Evolutionary conservation across 2,329 filamentous ascomycete genomes (phyloP), one percentile per base, ranked within the genome.

Genomic region (Epichloe gansuensis): DNA sequence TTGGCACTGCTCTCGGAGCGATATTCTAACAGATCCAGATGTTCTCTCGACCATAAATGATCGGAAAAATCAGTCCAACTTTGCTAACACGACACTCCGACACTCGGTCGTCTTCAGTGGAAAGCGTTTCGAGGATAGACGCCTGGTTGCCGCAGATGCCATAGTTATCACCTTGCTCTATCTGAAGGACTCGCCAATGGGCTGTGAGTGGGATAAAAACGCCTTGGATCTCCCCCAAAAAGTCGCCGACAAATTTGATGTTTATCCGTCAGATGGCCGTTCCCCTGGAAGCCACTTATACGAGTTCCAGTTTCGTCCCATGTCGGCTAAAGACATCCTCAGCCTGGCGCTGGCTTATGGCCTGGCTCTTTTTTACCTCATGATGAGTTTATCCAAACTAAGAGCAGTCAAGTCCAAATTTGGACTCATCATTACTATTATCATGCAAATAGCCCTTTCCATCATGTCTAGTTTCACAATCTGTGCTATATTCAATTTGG

Each of bases 61-160:
- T 50, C 76, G 71, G 55, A 80, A 80, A 51, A 74, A 71, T 1
- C 77, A 77, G 54, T 76, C 77, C 1, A 86, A 85, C 0, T 79
- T 78, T 1, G 78, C 87, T 59, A 88, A 89, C 62, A 73, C 89
- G 43, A 88, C 85, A 0, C 69, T 91, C 31, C 78, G 85, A 9
- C 86, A 87, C 60, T 87, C 85, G 2, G 87, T 87, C 50, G 85
- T 90, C 17, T 89, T 91, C 58, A 87, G 85, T 53, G 87, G 87
- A n/a, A 89, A 90, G 62, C 74, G 76, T 4, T 90, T 89, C 57
- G 76, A 82, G 52, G 79, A 85, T 52, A 76, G 80, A 11, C 76
- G 73, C 50, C 73, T 91, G 2, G 71, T 82, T 25, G 85, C 85
- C 4, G 86, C 84, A 1, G 87, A 91, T 68, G 84, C 87, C 2